Percentiles rank a stretch among this genome's conserved stretches.
Conservation (phyloP, 805 yeast species). For the Teunomyces aglyptinius region DNA sequence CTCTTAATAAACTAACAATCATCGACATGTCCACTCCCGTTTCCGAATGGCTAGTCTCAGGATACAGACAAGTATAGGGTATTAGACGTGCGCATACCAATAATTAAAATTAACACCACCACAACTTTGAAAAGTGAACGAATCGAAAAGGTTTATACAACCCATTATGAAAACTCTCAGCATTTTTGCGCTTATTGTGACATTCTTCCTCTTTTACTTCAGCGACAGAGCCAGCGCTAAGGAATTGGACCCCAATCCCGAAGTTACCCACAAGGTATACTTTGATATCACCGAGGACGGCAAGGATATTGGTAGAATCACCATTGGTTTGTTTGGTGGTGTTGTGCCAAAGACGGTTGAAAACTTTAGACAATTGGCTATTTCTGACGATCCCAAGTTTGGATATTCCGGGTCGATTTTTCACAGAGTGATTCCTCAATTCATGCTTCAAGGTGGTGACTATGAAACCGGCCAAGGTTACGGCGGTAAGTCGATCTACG, state of each 20-base stretch:
- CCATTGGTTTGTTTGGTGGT: constrained; percentile 83
- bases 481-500: constrained; percentile 84
- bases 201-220: constrained; percentile 12
- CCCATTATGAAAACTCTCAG: constrained; percentile 11
- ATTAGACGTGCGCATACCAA: too few species aligned
- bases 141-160: too few species aligned
- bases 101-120: too few species aligned
- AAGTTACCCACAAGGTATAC: constrained; percentile 74
- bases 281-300: constrained; percentile 86
- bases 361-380: constrained; percentile 78
- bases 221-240: constrained; percentile 8
- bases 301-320: constrained; percentile 72
- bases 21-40: background rate
- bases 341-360: constrained; percentile 83
- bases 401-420: constrained; percentile 64
- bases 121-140: background rate
- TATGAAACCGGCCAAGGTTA: constrained; percentile 67
- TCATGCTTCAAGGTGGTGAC: constrained; percentile 90
- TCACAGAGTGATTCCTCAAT: constrained; percentile 70
- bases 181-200: constrained; percentile 11
- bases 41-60: constrained; percentile 1
- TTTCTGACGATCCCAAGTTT: constrained; percentile 57
- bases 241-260: constrained; percentile 43
- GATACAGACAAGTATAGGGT: background rate
- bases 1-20: background rate